Evolutionary conservation across 768 basidiomycete species (phyloP), one percentile per base, ranked within the genome.

Genomic region (Serendipita indica): DNA sequence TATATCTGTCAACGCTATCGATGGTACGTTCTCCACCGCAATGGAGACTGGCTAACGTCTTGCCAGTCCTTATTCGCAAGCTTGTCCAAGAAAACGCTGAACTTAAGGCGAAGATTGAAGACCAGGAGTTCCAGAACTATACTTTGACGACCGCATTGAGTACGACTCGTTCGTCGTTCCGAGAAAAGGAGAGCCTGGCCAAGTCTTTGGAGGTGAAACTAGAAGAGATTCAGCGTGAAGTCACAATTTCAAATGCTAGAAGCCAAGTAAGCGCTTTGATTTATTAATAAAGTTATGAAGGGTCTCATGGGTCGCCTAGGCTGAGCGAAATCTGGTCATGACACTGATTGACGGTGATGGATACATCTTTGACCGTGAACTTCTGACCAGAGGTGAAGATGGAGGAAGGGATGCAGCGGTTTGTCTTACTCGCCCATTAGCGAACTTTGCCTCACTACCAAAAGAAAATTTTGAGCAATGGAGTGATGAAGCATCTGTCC

Each of bases 301-400:
- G n/a, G n/a, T 10, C 35, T 37, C 10, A 37, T 37, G 10, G n/a
- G 10, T 37, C 35, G 10, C n/a, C n/a, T 37, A 37, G 35, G n/a
- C 10, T n/a, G 35, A 37, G 10, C 35, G 71, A 37, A 65, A 67
- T 56, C 73, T 72, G 30, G 68, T 72, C 49, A 67, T 75, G 39
- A 70, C 74, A 33, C 69, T 86, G 43, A 69, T 86, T 60, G 83
- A 86, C 60, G 84, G 84, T 33, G 83, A 85, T 63, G 73, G 73
- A 1, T 68, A 77, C 3, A 83, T 84, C 58, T 85, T 85, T 64
- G 69, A 73, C 5, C 65, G 69, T 14, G 73, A 79, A 34, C 69
- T 82, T 25, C 75, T 84, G 45, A 63, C 69, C 13, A 74, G 74
- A 62, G 83, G 83, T 12, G 75, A 76, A 61, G 69, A 72, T 20